phyloP scores from a whole-genome alignment of 2,329 filamentous ascomycete genomes.

The Chrysoporthe puriensis region DNA sequence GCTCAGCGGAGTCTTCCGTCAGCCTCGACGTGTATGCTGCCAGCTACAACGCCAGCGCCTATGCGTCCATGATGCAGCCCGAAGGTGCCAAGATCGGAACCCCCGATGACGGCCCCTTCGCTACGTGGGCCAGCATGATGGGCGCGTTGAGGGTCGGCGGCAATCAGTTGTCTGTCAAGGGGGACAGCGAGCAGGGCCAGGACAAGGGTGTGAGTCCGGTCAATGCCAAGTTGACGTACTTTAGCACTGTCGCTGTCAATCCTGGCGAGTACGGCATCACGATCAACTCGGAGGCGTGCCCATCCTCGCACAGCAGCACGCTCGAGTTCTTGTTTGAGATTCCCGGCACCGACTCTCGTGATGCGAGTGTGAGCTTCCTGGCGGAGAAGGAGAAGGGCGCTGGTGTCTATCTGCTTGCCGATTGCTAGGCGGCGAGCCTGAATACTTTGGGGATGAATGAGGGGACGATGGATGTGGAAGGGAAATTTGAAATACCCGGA shows the following conservation, averaged over 20 bases:
- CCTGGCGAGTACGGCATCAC: constrained; percentile 28
- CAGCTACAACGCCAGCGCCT: constrained; percentile 23
- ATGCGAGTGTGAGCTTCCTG: constrained; percentile 27
- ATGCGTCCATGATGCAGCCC: background rate
- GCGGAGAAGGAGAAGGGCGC: constrained; percentile 20
- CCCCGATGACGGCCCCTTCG: constrained; percentile 20
- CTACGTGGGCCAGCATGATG: constrained; percentile 28
- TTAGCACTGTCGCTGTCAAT: constrained; percentile 25
- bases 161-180: constrained; percentile 2
- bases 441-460: background rate
- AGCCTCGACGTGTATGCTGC: constrained; percentile 29
- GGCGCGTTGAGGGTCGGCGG: constrained; percentile 17
- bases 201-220: background rate
- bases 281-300: constrained; percentile 27
- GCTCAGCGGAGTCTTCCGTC: constrained; percentile 12
- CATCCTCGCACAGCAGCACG: constrained; percentile 5
- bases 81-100: constrained; percentile 12
- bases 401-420: constrained; percentile 26
- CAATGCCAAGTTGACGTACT: constrained; percentile 20
- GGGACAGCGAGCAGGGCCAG: constrained; percentile 9
- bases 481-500: background rate
- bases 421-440: constrained; percentile 17
- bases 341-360: constrained; percentile 25
- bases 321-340: constrained; percentile 28
- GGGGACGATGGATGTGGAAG: background rate